Base-by-base conservation (phyloP, 2,329 filamentous ascomycete species). In the Nemania abortiva region DNA sequence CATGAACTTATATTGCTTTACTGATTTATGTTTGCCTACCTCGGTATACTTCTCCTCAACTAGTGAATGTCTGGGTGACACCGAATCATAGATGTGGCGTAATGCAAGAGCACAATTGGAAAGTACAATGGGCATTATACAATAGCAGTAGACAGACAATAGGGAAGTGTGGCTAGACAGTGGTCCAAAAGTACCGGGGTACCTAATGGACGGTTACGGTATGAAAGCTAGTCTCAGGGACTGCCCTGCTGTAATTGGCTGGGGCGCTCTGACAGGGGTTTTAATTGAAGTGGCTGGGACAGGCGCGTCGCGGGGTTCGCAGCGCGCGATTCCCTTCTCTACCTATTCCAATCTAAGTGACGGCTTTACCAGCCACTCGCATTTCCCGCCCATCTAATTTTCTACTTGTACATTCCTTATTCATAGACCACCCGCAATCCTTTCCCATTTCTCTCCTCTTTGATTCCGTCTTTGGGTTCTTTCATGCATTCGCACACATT, bases 221-320 rank as follows among this genome's bases (percentile, higher is more conserved):
- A 42, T 11, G 39, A 18, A 20, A 24, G 22, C 22, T 50, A 50
- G 47, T 13, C 22, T 24, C 10, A 50, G 47, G 47, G 47, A 24
- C 39, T 42, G 20, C 20, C 9, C 20, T 22, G 9, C 15, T 18
- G 37, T 60, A 45, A 66, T 69, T 69, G 66, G 66, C 34, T 34
- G 27, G 18, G 2, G 4, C 3, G 3, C 42, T 10, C 42, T 3
- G 45, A 55, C 75, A 77, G 73, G 76, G 76, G 55, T 72, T 75
- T 77, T 75, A 78, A 78, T 78, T 77, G 70, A 74, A 74, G 74
- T 77, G 75, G 76, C 75, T 78, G 75, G 66, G 62, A 22, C 49
- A 20, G 66, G 62, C 69, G 69, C 70, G 70, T 70, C 70, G 66
- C 64, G 66, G 69, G 66, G 62, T 56, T 29, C 20, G 3, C 11